Base-by-base conservation (phyloP, 192 early-diverging fungal species). In the Pilaira anomala region DNA sequence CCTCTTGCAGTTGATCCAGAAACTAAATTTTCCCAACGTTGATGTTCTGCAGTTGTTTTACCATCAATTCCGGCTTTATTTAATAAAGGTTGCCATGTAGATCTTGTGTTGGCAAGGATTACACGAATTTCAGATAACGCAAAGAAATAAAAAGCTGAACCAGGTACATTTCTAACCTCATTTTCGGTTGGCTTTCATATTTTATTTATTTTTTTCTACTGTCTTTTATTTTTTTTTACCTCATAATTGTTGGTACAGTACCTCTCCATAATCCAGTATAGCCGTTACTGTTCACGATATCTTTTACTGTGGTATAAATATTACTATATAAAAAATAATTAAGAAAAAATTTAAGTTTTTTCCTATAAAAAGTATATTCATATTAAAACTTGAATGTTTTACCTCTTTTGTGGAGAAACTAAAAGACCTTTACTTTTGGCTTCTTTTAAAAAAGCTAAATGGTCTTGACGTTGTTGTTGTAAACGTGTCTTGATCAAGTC, bases 401-500 rank as follows among this genome's bases (percentile, higher is more conserved):
- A 84, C 84, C 80, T 83, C 33, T 79, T 77, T 39, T 68, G 50
- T 29, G 80, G 76, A 19, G 73, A 59, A 44, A 77, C 67, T 13
- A 70, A 65, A 13, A 82, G 45, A 6, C 80, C 80, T 13, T 75
- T 77, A 9, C 53, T 69, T 45, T 74, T 69, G 5, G 69, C 68
- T 42, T 76, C 69, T 30, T 66, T 70, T 28, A 83, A 53, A 62
- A 83, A 80, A 3, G 77, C 76, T n/a, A 78, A 65, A 61, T 82
- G 79, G 41, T 78, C 74, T 60, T 85, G 81, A 50, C 73, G 68
- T 63, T 83, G 77, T 62, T 90, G 88, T 58, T 92, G 90, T 18
- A 92, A 63, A 0, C 91, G 83, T 0, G 91, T 92, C 63, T 92
- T 92, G 60, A 92, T 67, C 40, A 97, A 76, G 71, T 97, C 95